Base-by-base conservation (phyloP, 495 filamentous ascomycete species). In the Talaromyces wortmannii region DNA sequence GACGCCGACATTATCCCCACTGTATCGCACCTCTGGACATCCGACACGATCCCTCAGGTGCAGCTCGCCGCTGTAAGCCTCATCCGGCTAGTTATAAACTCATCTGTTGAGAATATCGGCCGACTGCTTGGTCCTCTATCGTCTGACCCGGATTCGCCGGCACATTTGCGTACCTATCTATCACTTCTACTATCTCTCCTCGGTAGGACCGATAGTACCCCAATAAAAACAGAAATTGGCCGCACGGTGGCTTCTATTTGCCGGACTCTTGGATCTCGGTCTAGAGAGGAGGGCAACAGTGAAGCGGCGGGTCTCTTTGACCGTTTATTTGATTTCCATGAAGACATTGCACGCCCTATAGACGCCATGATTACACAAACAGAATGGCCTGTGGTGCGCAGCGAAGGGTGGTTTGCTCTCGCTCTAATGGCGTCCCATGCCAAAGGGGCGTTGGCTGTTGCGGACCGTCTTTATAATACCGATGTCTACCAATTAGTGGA, bases 351-450 rank as follows among this genome's bases (percentile, higher is more conserved):
- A 3, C 65, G 74, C 29, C 77, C 83, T 6, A 61, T 94, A 4
- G 68, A 76, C 54, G 77, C 75, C 48, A 84, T 92, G 69, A 72
- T 86, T 36, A 78, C 75, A 6, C 88, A 91, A 55, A 73, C 72
- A 3, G 84, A 85, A 60, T 91, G 85, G 74, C 84, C 87, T 0
- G 76, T 84, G 18, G 74, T 92, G 13, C 77, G 84, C 7, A 83
- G 83, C 56, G 88, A 94, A 64, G 83, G 83, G 0, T 83, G 87
- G 72, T 90, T 92, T 63, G 83, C 84, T 4, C 71, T 92, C 13
- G 88, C 88, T 3, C 69, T 92, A 31, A 87, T 92, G 79, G 79
- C 81, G 7, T 73, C 70, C 18, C 70, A 59, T 33, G 58, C 63
- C 11, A 67, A 76, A 10, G 85, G 86, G 4, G 76, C 78, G 18